These are phyloP conservation scores for Rosa multiflora DNA, from an alignment of 306 rosid genomes.

Conservation along the genomic window DNA sequence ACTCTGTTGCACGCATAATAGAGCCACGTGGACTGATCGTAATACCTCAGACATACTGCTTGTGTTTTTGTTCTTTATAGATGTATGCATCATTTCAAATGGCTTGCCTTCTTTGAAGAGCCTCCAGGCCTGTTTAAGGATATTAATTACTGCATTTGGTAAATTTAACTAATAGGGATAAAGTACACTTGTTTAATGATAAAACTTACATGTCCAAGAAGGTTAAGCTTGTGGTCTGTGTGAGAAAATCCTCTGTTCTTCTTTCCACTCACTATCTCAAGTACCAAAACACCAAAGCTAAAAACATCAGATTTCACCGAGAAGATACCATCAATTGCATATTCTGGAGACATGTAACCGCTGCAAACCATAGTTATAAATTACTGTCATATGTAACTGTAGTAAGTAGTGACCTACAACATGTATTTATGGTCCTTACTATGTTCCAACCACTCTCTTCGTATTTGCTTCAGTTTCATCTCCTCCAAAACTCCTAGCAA, in stretches of 20 bases:
- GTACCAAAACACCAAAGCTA: constrained; percentile 47
- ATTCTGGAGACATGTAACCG: constrained; percentile 54
- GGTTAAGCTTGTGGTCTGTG: constrained; percentile 29
- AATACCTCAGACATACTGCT: constrained; percentile 11
- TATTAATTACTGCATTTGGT: background rate
- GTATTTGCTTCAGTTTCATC: constrained; percentile 50
- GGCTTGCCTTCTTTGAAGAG: constrained; percentile 29
- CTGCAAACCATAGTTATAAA: constrained; percentile 13
- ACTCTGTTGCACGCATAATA: constrained; percentile 48
- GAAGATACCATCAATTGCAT: constrained; percentile 37
- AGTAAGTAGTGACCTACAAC: background rate
- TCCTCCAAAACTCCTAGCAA: constrained; percentile 42
- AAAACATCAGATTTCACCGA: constrained; percentile 47
- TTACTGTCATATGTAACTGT: background rate
- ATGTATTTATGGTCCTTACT: constrained; percentile 32
- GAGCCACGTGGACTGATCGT: constrained; percentile 45
- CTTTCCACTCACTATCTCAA: constrained; percentile 54
- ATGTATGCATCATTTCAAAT: constrained; percentile 32
- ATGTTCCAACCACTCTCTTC: constrained; percentile 48
- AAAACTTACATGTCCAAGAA: constrained; percentile 48
- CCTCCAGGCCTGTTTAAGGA: constrained; percentile 31
- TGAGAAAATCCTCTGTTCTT: constrained; percentile 42
- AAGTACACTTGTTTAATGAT: background rate
- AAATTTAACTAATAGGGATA: background rate
- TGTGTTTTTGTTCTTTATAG: constrained; percentile 18